Evolutionary conservation across 1,284 basidiomycete genomes (phyloP).

Genomic region (Ceratobasidium sp.): DNA sequence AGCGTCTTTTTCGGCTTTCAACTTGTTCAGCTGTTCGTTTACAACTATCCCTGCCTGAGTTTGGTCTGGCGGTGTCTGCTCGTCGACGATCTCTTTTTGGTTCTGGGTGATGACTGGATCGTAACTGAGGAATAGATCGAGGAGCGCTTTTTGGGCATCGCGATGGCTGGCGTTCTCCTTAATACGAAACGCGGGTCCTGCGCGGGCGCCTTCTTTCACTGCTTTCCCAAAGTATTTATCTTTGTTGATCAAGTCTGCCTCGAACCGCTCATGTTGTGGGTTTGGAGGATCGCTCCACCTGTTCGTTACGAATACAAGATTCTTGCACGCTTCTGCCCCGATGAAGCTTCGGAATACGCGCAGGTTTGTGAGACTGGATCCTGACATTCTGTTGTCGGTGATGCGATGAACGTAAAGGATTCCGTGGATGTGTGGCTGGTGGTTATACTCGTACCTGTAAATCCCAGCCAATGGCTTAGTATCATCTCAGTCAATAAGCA

Average conservation of each 20-base stretch:
- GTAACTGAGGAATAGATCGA: neutral
- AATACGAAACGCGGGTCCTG: neutral
- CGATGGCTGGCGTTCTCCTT: neutral
- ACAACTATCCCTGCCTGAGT: neutral
- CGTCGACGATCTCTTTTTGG: neutral
- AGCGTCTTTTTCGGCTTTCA: neutral
- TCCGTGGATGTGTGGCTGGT: slow-evolving; percentile 1
- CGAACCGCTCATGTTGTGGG: neutral
- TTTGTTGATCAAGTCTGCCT: neutral
- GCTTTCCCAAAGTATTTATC: neutral
- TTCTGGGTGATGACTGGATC: neutral
- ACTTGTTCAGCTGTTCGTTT: neutral
- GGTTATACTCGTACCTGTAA: neutral
- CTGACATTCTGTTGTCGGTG: neutral
- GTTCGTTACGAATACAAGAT: slow-evolving; percentile 14
- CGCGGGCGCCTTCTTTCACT: neutral
- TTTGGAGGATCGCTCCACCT: neutral
- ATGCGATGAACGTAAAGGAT: slow-evolving; percentile 4
- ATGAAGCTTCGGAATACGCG: neutral
- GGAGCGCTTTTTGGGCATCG: neutral
- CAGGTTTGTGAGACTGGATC: neutral
- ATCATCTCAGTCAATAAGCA: neutral
- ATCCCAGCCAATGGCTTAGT: neutral
- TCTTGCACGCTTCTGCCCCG: neutral
- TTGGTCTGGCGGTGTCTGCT: neutral